Percentiles rank a stretch among this genome's conserved stretches.
Conservation (phyloP, 2,329 filamentous ascomycete species). For the Alternaria arborescens region DNA sequence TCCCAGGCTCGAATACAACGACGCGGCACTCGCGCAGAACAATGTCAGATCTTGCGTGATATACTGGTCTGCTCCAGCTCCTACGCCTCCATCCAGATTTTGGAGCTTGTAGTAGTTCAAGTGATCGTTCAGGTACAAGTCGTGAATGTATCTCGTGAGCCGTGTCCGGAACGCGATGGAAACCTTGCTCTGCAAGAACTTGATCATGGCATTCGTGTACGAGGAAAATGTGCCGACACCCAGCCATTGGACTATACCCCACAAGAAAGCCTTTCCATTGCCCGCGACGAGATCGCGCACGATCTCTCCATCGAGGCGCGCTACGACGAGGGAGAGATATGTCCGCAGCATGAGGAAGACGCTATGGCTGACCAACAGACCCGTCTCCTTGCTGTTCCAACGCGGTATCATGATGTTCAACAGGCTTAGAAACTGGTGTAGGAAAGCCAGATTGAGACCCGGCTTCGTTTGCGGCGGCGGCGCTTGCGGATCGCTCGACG, state of each 20-base stretch:
- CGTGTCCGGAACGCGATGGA: slow-evolving; percentile 97
- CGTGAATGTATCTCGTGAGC: slow-evolving; percentile 94
- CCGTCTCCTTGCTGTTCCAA: slow-evolving; percentile 95
- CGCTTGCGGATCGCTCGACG: slow-evolving; percentile 63
- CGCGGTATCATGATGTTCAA: slow-evolving; percentile 98
- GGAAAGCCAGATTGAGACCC: slow-evolving; percentile 90
- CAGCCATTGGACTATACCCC: slow-evolving; percentile 94
- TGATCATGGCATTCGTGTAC: slow-evolving; percentile 99
- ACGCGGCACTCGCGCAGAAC: slow-evolving; percentile 91
- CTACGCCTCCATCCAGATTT: slow-evolving; percentile 91
- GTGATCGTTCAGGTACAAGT: slow-evolving; percentile 92
- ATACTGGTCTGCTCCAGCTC: slow-evolving; percentile 92
- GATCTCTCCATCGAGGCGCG: slow-evolving; percentile 92
- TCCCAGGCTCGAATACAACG: slow-evolving; percentile 94
- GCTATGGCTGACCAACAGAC: slow-evolving; percentile 85
- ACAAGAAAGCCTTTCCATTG: slow-evolving; percentile 85
- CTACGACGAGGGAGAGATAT: slow-evolving; percentile 92
- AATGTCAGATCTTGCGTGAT: slow-evolving; percentile 96
- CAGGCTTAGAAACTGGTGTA: slow-evolving; percentile 95
- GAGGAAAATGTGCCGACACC: slow-evolving; percentile 92
- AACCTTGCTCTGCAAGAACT: slow-evolving; percentile 96
- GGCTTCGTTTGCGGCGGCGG: slow-evolving; percentile 92
- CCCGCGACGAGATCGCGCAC: slow-evolving; percentile 96
- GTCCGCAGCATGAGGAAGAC: slow-evolving; percentile 90
- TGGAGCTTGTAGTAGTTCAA: slow-evolving; percentile 96